A percentile compares a stretch with the other conserved stretches of the same genome.
Conservation (phyloP, 768 basidiomycete genomes). For the Lentinula lateritia region DNA sequence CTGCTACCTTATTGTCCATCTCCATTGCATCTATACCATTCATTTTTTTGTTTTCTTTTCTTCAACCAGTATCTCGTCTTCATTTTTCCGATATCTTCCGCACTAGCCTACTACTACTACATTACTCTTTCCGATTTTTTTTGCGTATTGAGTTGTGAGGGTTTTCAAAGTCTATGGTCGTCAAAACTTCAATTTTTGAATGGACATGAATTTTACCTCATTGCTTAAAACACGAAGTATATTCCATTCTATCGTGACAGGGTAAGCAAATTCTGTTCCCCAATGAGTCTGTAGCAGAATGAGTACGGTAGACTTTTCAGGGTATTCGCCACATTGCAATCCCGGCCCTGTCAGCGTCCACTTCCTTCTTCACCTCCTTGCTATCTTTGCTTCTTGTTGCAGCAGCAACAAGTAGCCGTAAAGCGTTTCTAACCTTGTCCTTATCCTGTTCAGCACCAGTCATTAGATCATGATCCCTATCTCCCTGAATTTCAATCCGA, state of each 20-base stretch:
- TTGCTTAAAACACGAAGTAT: too few relatives aligned
- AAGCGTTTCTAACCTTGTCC: slow-evolving; percentile 39
- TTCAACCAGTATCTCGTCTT: background rate
- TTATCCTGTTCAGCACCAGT: slow-evolving; percentile 18
- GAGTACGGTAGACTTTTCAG: slow-evolving; percentile 13
- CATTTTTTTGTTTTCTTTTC: too few relatives aligned
- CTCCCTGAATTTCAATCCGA: slow-evolving; percentile 31
- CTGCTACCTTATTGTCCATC: too few relatives aligned
- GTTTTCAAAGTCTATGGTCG: too few relatives aligned
- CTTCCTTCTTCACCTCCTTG: slow-evolving; percentile 48
- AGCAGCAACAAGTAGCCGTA: slow-evolving; percentile 46
- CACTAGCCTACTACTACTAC: background rate
- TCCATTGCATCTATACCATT: too few relatives aligned
- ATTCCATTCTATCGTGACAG: too few relatives aligned
- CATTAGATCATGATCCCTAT: slow-evolving; percentile 6
- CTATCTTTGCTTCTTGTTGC: slow-evolving; percentile 48
- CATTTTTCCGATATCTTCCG: background rate
- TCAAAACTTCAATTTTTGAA: background rate
- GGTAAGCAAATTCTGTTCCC: too few relatives aligned
- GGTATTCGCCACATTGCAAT: slow-evolving; percentile 68
- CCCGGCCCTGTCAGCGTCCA: slow-evolving; percentile 53
- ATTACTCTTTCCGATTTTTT: background rate
- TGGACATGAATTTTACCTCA: too few relatives aligned
- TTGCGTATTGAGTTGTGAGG: background rate
- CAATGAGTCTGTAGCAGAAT: too few relatives aligned